Conservation (phyloP, 768 basidiomycete genomes). For the Leccinum pellstonianum region DNA sequence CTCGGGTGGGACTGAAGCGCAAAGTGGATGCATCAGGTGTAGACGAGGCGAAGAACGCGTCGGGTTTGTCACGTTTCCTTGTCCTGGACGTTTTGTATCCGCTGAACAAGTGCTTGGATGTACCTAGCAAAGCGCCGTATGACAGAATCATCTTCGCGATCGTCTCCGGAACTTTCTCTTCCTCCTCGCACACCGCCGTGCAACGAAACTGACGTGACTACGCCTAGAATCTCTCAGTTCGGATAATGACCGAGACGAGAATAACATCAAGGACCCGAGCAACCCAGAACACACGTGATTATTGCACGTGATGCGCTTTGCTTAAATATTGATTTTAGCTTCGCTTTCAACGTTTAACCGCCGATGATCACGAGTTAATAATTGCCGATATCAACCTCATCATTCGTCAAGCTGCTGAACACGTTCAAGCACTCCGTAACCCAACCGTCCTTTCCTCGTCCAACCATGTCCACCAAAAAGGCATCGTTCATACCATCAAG, state of each 20-base stretch:
- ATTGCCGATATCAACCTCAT: no score
- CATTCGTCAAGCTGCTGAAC: no score
- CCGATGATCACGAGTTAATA: no score
- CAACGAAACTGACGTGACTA: conserved; percentile 45
- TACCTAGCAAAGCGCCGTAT: conserved; percentile 40
- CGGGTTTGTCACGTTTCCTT: conserved; percentile 32
- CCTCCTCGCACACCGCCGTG: conserved; percentile 28
- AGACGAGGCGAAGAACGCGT: conserved; percentile 28
- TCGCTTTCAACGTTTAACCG: no score
- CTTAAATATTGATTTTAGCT: no score
- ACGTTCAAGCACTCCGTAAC: no score
- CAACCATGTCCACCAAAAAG: no score
- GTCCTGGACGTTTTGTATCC: not conserved
- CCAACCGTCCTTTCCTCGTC: no score
- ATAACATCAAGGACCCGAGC: conserved; percentile 46
- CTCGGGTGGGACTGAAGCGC: conserved; percentile 32
- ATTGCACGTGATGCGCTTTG: no score
- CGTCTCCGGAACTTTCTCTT: conserved; percentile 25
- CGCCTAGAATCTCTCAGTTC: conserved; percentile 67
- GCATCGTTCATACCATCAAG: no score
- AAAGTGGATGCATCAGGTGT: conserved; percentile 24
- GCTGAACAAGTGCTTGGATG: conserved; percentile 12
- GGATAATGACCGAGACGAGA: conserved; percentile 60
- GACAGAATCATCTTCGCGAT: conserved; percentile 29
- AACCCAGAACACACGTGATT: not conserved